phyloP scores from a whole-genome alignment of 192 early-diverging fungal genomes.

The Neocallimastix lanati region DNA sequence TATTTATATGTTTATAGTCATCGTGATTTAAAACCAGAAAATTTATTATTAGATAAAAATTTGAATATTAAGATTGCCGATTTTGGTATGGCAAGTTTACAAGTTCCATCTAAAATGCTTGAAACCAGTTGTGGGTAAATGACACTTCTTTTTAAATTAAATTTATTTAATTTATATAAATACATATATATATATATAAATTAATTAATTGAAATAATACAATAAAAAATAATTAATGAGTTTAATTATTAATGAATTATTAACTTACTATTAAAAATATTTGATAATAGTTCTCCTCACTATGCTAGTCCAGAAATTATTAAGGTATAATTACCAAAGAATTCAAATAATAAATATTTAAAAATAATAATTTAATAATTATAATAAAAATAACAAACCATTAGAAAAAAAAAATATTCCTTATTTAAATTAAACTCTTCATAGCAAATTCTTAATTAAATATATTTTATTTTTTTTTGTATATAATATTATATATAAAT shows the following conservation, averaged over 20 bases:
- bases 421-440: too few relatives aligned
- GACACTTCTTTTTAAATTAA: not conserved
- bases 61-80: not conserved
- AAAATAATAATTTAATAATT: too few relatives aligned
- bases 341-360: too few relatives aligned
- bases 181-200: too few relatives aligned
- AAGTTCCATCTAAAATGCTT: conserved; percentile 9
- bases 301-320: conserved; percentile 62
- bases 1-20: conserved; percentile 11
- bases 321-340: too few relatives aligned
- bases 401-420: too few relatives aligned
- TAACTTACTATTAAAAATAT: not conserved
- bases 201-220: too few relatives aligned
- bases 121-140: conserved; percentile 45
- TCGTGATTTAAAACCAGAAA: conserved; percentile 38
- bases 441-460: too few relatives aligned
- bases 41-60: not conserved
- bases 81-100: not conserved
- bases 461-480: too few relatives aligned
- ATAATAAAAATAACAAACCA: too few relatives aligned
- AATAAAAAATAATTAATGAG: conserved; percentile 5
- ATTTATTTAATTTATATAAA: too few relatives aligned
- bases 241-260: not conserved
- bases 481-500: too few relatives aligned
- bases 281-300: conserved; percentile 33